These are phyloP conservation scores for Fusarium sp. DNA, from an alignment of 2,329 filamentous ascomycete genomes.

Conservation along the genomic window DNA sequence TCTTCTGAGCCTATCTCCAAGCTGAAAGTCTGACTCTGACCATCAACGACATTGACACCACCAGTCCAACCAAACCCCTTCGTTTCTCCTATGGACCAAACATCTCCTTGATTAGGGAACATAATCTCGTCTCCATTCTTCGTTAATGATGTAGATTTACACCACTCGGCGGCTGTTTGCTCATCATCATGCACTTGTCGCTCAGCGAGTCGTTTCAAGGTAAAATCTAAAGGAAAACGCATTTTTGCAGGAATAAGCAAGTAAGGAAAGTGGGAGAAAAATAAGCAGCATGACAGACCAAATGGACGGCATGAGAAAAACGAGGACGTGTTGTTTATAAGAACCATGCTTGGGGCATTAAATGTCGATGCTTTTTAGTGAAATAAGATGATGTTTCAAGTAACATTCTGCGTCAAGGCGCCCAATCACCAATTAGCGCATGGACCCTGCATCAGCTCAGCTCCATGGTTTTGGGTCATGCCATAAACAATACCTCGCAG, in stretches of 20 bases:
- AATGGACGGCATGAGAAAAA: not conserved
- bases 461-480: not conserved
- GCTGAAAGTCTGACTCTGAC: not conserved
- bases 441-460: not conserved
- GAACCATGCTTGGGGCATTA: not conserved
- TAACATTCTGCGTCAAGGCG: not conserved
- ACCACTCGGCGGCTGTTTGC: not conserved
- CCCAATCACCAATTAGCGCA: not conserved
- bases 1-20: not conserved
- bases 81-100: constrained; percentile 4
- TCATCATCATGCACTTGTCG: not conserved
- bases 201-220: not conserved
- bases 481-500: not conserved
- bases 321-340: not conserved
- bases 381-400: constrained; percentile 19
- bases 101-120: constrained; percentile 1
- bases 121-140: constrained; percentile 1
- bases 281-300: not conserved
- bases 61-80: constrained; percentile 4
- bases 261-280: not conserved
- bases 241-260: not conserved
- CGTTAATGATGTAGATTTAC: not conserved
- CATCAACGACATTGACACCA: not conserved
- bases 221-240: not conserved
- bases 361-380: constrained; percentile 9